These are phyloP conservation scores for Encephalitozoon romaleae DNA, from an alignment of 371 early-diverging fungal species.

Conservation along the genomic window DNA sequence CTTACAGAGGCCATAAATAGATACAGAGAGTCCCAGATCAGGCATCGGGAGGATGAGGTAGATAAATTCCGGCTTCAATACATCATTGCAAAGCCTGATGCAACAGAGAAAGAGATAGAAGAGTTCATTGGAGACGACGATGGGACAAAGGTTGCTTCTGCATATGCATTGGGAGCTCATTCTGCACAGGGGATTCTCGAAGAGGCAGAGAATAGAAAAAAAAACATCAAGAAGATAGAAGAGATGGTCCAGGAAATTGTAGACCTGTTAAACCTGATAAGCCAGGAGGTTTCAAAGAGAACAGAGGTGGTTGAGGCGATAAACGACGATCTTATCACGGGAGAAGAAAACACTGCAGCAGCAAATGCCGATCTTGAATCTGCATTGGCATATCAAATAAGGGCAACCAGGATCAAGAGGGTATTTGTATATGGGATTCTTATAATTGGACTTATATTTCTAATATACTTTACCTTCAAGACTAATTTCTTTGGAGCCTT, in stretches of 20 bases:
- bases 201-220: slow-evolving; percentile 50
- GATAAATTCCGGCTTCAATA: slow-evolving; percentile 54
- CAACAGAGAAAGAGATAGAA: slow-evolving; percentile 58
- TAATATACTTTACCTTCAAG: neutral
- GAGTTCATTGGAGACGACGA: slow-evolving; percentile 22
- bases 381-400: slow-evolving; percentile 55
- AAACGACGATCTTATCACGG: slow-evolving; percentile 28
- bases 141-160: slow-evolving; percentile 39
- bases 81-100: slow-evolving; percentile 59
- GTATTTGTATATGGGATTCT: slow-evolving; percentile 23
- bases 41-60: slow-evolving; percentile 52
- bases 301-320: slow-evolving; percentile 55
- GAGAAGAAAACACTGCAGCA: slow-evolving; percentile 51
- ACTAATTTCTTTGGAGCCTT: slow-evolving; percentile 2
- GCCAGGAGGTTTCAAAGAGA: slow-evolving; percentile 46
- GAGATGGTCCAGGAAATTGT: slow-evolving; percentile 50
- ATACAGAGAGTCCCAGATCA: slow-evolving; percentile 40
- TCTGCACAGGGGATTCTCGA: slow-evolving; percentile 47
- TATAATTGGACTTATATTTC: slow-evolving; percentile 8
- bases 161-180: slow-evolving; percentile 49
- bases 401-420: slow-evolving; percentile 48
- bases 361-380: slow-evolving; percentile 57
- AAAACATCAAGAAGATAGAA: slow-evolving; percentile 54
- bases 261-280: slow-evolving; percentile 53
- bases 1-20: slow-evolving; percentile 42